Evolutionary conservation across 1,284 basidiomycete species (phyloP), one percentile per base, ranked within the genome.

Genomic region (Cerioporus squamosus): DNA sequence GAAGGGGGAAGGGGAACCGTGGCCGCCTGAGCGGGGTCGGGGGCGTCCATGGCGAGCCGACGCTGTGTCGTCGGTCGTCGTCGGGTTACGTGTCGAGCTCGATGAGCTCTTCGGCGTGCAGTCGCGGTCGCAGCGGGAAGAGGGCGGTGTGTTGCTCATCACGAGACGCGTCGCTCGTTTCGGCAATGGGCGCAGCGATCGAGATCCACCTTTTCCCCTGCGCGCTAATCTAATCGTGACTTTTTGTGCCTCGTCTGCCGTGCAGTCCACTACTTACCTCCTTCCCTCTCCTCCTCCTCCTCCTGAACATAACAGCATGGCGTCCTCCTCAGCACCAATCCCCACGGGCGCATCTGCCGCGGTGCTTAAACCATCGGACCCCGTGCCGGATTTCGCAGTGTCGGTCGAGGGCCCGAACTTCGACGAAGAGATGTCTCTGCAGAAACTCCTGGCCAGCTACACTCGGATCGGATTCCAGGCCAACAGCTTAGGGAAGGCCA

Each of bases 381-480:
- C 90, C 5, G 74, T 96, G n/a, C 84, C 93, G 8, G 79, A 82
- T 6, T 77, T 85, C 52, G 86, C 91, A 0, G 76, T 93, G 9
- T 81, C 92, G 29, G 92, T 98, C 24, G 77, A 86, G 70, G 97
- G 97, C 0, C 97, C 97, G 4, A 85, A 97, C 75, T 92, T 98
- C 67, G 91, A 94, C 61, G 74, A 85, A 36, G 76, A 81, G 7
- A 73, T 90, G 39, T 87, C 88, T 44, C 79, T 98, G 26, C 80
- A 89, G 47, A 78, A 84, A 38, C 82, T 99, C 63, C 75, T 99
- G 43, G 74, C 78, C 43, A 88, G 85, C 68, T 98, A 97, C 77
- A 87, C 91, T 69, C 85, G 87, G 20, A 97, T 98, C 52, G 97
- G 97, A 15, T 99, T 99, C 71, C 97, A 99, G 73, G 97, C 97